phyloP scores from a whole-genome alignment of 148 eudicot genomes.

The Fallopia convolvulus region DNA sequence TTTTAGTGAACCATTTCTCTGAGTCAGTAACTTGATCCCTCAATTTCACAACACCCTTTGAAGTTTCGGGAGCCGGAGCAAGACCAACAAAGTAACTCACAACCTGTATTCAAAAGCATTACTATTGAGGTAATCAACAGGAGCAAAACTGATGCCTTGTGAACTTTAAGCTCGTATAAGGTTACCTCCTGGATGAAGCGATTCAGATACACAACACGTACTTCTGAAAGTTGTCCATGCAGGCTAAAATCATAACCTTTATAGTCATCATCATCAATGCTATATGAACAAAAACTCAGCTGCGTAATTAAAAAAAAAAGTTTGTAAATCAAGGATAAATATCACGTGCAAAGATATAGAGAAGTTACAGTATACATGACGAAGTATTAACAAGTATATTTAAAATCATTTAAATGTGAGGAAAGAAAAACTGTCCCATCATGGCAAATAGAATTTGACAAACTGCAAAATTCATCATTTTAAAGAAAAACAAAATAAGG shows the following conservation, averaged over 20 bases:
- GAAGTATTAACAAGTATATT: background rate
- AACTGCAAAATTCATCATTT: background rate
- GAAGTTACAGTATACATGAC: background rate
- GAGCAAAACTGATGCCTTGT: background rate
- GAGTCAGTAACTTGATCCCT: constrained; percentile 76
- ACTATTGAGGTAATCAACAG: constrained; percentile 16
- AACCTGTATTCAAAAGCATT: constrained; percentile 31
- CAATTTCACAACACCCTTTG: constrained; percentile 58
- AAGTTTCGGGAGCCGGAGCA: constrained; percentile 67
- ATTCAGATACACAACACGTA: constrained; percentile 76
- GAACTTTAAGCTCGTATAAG: background rate
- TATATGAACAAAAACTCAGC: constrained; percentile 68
- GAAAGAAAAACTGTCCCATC: background rate
- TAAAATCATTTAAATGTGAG: background rate
- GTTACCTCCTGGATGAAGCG: constrained; percentile 94
- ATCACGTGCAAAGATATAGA: background rate
- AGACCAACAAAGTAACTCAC: constrained; percentile 88
- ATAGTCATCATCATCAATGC: constrained; percentile 76
- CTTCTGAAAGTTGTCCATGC: constrained; percentile 88
- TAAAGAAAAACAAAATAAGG: background rate
- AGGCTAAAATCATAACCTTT: constrained; percentile 88
- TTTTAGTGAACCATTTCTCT: constrained; percentile 75
- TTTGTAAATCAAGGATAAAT: background rate
- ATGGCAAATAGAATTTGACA: background rate
- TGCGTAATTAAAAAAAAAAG: constrained; percentile 27